Evolutionary conservation across 1,284 basidiomycete genomes (phyloP), one percentile per base, ranked within the genome.

Genomic region (Polyporus tsugae): DNA sequence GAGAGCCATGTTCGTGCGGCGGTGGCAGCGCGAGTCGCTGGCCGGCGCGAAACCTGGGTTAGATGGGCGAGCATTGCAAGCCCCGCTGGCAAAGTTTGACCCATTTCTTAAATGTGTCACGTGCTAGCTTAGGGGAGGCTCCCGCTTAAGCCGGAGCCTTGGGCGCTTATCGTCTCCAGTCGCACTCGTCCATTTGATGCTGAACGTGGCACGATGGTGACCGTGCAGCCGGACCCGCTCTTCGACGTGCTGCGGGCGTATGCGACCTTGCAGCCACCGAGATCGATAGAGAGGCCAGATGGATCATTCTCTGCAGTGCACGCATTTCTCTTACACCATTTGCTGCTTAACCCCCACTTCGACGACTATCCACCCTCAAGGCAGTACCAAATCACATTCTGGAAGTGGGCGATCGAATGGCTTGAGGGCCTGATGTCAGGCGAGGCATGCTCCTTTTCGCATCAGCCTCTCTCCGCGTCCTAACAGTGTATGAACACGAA

Each of bases 361-460:
- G 73, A 78, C 64, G 73, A 74, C 42, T 92, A 89, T 74, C 85
- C 91, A 4, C 91, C 92, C 1, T 88, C 91, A 0, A 67, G 71
- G 17, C 82, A 86, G 70, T 93, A 91, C 72, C 90, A 91, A 70
- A 80, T 80, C 61, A 69, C 76, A 0, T 93, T 93, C 75, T 94
- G 91, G 91, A 94, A 93, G 79, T 90, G 88, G 86, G 82, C 81
- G 0, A 85, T 93, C 29, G 75, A 77, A 36, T 77, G 81, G 41
- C 79, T 94, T 29, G 92, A 93, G 77, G 74, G 72, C 7, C 65
- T 82, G 60, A 60, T 78, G 17, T 70, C 72, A 35, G 77, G 79
- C 22, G 84, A 87, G 81, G 86, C 82, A 82, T 68, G 81, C 73
- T 49, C 61, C 65, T 63, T 22, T 57, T 39, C 11, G 64, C 64